Evolutionary conservation across 345 rosid genomes (phyloP), one percentile per base, ranked within the genome.

Genomic region (Melaleuca quinquenervia): DNA sequence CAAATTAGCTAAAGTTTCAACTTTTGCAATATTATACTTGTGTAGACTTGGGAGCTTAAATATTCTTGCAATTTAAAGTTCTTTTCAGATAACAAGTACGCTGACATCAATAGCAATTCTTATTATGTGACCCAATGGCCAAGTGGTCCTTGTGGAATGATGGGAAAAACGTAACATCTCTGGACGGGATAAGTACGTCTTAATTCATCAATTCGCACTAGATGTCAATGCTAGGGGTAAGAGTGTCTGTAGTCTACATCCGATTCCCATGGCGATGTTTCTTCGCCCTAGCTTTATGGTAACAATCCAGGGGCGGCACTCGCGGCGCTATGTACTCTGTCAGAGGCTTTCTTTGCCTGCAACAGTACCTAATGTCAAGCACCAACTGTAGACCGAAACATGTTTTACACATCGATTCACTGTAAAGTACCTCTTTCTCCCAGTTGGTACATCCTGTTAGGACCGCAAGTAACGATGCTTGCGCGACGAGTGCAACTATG

Each of bases 401-500:
- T 70, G n/a, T 5, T 16, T 70, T 70, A 18, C 80, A 8, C 2
- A 18, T 70, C 1, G 41, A 8, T 36, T 70, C 48, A 2, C 26
- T 36, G 48, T 36, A 9, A 32, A 49, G 54, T 29, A 87, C 91
- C 90, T 88, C 86, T 45, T 88, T 84, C 82, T 87, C 55, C 88
- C 91, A 89, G 51, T 86, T 50, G 2, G 87, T 87, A 84, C 82
- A 86, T 44, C 88, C 9, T 50, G 88, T 86, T 82, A 76, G 49
- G 86, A 84, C 20, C 60, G 83, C 89, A 15, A 91, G 86, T 16
- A 89, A 51, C 52, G 56, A 41, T 53, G 84, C 89, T 88, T 91
- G 92, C 8, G 83, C 82, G 36, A 15, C 32, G 21, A 85, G 48
- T 14, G 88, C 87, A 1, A 75, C 21, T 4, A 84, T 62, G n/a